Base-by-base conservation (phyloP, 1,139 yeast species). In the Saccharomycopsis phalli region DNA sequence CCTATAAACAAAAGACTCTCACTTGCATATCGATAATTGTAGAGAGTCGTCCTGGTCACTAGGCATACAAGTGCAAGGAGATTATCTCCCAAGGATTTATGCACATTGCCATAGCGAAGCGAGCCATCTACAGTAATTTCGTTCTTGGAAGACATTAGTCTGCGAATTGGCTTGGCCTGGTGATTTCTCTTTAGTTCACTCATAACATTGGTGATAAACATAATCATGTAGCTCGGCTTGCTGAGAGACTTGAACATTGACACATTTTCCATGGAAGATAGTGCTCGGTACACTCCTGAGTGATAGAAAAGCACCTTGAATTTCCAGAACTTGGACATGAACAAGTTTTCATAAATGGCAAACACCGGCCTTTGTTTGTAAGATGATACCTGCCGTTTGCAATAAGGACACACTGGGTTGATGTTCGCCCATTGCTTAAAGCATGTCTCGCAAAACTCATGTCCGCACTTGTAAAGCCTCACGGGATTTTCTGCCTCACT, bases 281-380 rank as follows among this genome's bases (percentile, higher is more conserved):
- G n/a, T 13, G 20, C n/a, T 4, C 7, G 18, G 6, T 20, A 19
- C 27, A 38, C 10, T n/a, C 18, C 17, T 5, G 32, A 2, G 21
- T 31, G 13, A 13, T 20, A 4, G 4, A 34, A 19, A 19, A 38
- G 26, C 22, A 22, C 14, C 22, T 34, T 29, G 10, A 31, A 26
- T 17, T 38, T 33, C 47, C 47, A 44, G 31, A 31, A 40, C 17
- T 44, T 41, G n/a, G 45, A 25, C 38, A 44, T 30, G 17, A 44
- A 34, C 16, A 44, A 17, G 17, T 25, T 29, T 20, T 35, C 36
- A 32, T 40, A 44, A 13, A 25, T 25, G 8, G 34, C 10, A 22
- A 21, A 25, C 3, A 26, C 35, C 10, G 37, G 41, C 2, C 17
- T 14, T 25, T 16, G 31, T 14, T 35, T 19, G 20, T 36, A 40